A percentile compares a stretch with the other conserved stretches of the same genome.
phyloP scores from a whole-genome alignment of 768 basidiomycete genomes.

The Mycena filopes region DNA sequence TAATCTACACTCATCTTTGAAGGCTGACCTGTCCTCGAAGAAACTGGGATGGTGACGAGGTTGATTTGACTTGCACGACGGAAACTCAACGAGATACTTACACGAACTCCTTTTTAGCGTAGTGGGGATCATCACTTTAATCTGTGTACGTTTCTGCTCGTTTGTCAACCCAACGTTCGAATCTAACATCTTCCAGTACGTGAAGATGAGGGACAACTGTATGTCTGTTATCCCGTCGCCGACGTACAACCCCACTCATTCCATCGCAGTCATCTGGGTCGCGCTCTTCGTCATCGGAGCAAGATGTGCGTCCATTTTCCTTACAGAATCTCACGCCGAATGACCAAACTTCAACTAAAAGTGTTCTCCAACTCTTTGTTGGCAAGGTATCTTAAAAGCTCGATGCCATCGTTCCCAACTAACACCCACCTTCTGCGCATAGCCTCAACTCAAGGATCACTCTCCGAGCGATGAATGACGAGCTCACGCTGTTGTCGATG shows the following conservation, averaged over 20 bases:
- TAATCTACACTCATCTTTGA: not conserved
- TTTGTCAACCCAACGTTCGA: not conserved
- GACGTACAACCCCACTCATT: not conserved
- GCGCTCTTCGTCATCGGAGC: not conserved
- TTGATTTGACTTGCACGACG: not conserved
- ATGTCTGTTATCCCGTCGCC: not conserved
- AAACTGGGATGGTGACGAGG: conserved; percentile 6
- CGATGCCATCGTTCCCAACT: too few relatives aligned
- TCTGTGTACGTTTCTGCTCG: not conserved
- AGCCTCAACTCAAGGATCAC: conserved; percentile 3
- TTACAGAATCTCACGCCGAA: too few relatives aligned
- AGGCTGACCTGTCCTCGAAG: not conserved
- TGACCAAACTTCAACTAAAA: too few relatives aligned
- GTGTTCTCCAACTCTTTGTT: conserved; percentile 1
- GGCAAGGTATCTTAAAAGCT: too few relatives aligned
- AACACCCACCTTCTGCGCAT: too few relatives aligned
- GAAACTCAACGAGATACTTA: too few relatives aligned
- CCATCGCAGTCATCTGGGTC: not conserved
- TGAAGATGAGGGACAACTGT: conserved; percentile 3
- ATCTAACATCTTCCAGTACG: not conserved
- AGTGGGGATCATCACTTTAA: not conserved
- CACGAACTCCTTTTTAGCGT: not conserved
- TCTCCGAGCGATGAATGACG: conserved; percentile 7
- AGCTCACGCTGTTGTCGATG: not conserved
- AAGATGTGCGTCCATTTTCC: not conserved